Conservation (phyloP, 305 asterid genomes). For the Rubia tinctorum region DNA sequence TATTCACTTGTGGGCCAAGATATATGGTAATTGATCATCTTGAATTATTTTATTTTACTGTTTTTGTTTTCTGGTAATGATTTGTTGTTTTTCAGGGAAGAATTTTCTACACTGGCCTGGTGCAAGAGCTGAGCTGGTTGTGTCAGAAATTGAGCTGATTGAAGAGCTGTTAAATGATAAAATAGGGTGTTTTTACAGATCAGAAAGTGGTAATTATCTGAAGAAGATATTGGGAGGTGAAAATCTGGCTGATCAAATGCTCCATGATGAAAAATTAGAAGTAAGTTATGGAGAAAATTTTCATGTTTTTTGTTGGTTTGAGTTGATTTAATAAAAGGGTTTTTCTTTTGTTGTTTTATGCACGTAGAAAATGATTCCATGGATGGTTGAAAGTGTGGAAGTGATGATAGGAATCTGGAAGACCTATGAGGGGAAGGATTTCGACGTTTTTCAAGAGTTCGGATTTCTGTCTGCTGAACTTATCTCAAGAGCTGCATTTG, state of each 20-base stretch:
- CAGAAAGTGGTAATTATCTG: neutral
- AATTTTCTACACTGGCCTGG: slow-evolving; percentile 15
- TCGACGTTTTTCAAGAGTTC: slow-evolving; percentile 1
- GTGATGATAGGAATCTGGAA: slow-evolving; percentile 9
- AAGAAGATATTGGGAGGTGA: neutral
- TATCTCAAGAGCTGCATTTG: slow-evolving; percentile 13
- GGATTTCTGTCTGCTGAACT: slow-evolving; percentile 5
- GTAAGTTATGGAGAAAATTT: neutral
- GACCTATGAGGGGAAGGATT: slow-evolving; percentile 5
- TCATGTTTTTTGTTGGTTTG: neutral
- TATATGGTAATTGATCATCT: slow-evolving; percentile 33
- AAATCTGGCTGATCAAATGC: slow-evolving; percentile 2
- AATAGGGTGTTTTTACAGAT: neutral
- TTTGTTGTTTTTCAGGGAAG: neutral
- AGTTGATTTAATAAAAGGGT: neutral
- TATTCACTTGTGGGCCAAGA: slow-evolving; percentile 36
- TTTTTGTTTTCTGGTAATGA: neutral
- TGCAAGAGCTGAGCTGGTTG: slow-evolving; percentile 9
- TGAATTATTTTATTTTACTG: too few species aligned
- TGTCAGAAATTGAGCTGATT: neutral
- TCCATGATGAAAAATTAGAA: slow-evolving; percentile 4
- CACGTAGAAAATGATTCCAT: slow-evolving; percentile 8
- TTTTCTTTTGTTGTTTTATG: neutral
- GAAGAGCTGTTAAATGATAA: neutral
- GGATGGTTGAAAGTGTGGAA: slow-evolving; percentile 9